phyloP scores from a whole-genome alignment of 768 basidiomycete genomes.

The Aureoboletus auriporus region DNA sequence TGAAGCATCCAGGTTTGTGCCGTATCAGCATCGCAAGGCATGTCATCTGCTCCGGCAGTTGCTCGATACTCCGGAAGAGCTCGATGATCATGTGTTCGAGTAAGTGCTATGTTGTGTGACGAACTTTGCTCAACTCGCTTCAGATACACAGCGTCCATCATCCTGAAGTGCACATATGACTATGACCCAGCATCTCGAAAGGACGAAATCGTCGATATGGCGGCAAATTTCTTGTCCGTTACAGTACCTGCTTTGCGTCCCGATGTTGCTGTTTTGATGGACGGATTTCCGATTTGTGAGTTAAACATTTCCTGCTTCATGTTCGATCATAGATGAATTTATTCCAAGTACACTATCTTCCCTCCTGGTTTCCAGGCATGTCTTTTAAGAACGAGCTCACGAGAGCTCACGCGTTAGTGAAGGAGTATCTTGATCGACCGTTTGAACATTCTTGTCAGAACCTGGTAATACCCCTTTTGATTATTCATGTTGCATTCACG shows the following conservation, averaged over 20 bases:
- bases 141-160: conserved; percentile 2
- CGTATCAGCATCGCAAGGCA: not conserved
- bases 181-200: conserved; percentile 2
- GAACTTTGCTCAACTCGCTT: not conserved
- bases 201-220: conserved; percentile 3
- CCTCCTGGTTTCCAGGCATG: conserved; percentile 6
- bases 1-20: not conserved
- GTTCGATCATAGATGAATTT: not conserved
- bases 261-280: not conserved
- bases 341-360: not conserved
- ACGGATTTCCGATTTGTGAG: conserved; percentile 2
- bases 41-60: conserved; percentile 3
- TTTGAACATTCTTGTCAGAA: conserved; percentile 1
- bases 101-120: not conserved
- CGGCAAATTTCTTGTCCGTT: not conserved
- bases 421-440: not conserved
- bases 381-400: not conserved
- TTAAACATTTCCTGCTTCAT: not conserved
- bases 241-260: not conserved
- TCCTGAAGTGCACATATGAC: conserved; percentile 5
- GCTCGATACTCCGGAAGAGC: not conserved
- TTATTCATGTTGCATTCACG: no score
- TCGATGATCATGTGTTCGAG: conserved; percentile 5
- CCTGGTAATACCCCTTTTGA: not conserved
- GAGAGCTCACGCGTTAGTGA: not conserved